Base-by-base conservation (phyloP, 1,139 yeast genomes). In the Pichia sp. region DNA sequence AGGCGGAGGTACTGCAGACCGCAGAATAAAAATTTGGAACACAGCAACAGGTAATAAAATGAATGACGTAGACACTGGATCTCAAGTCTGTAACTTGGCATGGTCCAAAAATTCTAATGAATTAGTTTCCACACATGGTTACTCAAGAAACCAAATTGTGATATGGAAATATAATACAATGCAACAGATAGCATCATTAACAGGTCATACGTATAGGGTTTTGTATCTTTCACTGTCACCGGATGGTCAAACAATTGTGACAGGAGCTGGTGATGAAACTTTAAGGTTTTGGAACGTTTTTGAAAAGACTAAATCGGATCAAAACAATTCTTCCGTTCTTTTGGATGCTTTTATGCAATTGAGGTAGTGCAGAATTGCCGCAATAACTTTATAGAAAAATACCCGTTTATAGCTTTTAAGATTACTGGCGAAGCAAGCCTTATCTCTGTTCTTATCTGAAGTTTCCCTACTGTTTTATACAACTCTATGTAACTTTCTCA, bases 191-290 rank as follows among this genome's bases (percentile, higher is more conserved):
- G 96, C 96, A 1, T 87, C 89, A 34, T 72, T 91, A 42, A 87
- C 95, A 8, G 98, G 97, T 0, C 99, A 91, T 57, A 86, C 96
- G 1, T 87, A 84, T 59, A 72, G 99, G 47, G 98, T 91, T 8
- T 66, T 93, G 38, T 93, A 91, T 59, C 69, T 91, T 50, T 78
- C 96, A 4, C 71, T 91, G 66, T 83, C 95, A n/a, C 96, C 97
- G 0, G 97, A 91, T 63, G 98, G 98, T 1, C 89, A 86, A 50
- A 87, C 97, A 0, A 83, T 91, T n/a, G 98, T 91, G 3, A 89
- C 98, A 0, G 99, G 98, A 1, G 97, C 98, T 1, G 98, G 98
- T 2, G 99, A 91, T 63, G 98, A 93, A 62, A 91, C 98, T 0
- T 66, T 91, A 45, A 64, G 97, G 52, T 86, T 88, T 56, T 89